Evolutionary conservation across 441 rosid species (phyloP).

Genomic region (Theobroma grandiflorum): DNA sequence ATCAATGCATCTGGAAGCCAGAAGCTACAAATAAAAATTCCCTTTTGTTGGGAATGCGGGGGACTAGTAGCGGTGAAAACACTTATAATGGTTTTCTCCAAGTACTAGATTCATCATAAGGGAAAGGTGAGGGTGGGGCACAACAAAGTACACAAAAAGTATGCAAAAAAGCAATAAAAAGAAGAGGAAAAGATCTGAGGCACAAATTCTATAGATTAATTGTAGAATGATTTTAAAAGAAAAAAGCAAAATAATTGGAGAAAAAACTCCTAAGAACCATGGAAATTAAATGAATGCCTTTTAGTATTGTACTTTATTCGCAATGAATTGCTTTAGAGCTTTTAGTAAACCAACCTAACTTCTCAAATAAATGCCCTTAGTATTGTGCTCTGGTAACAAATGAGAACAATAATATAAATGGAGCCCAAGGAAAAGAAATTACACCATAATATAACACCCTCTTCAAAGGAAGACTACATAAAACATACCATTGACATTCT

Average conservation of each 20-base stretch:
- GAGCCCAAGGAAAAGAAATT: slow-evolving; percentile 2
- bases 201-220: neutral
- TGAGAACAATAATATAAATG: neutral
- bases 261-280: neutral
- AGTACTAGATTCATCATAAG: neutral
- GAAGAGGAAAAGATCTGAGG: neutral
- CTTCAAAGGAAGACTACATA: neutral
- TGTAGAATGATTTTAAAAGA: neutral
- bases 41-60: neutral
- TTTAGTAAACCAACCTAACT: slow-evolving; percentile 10
- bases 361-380: neutral
- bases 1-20: neutral
- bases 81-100: neutral
- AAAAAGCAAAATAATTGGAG: neutral
- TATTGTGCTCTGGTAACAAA: neutral
- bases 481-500: neutral
- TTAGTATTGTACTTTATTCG: neutral
- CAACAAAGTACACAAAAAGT: neutral
- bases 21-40: neutral
- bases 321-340: slow-evolving; percentile 1
- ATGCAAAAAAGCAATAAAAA: neutral
- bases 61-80: neutral
- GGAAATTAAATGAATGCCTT: neutral
- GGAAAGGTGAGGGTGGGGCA: neutral
- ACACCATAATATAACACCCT: neutral